Evolutionary conservation across 2,329 filamentous ascomycete species (phyloP).

Genomic region (Fusarium floridanum): DNA sequence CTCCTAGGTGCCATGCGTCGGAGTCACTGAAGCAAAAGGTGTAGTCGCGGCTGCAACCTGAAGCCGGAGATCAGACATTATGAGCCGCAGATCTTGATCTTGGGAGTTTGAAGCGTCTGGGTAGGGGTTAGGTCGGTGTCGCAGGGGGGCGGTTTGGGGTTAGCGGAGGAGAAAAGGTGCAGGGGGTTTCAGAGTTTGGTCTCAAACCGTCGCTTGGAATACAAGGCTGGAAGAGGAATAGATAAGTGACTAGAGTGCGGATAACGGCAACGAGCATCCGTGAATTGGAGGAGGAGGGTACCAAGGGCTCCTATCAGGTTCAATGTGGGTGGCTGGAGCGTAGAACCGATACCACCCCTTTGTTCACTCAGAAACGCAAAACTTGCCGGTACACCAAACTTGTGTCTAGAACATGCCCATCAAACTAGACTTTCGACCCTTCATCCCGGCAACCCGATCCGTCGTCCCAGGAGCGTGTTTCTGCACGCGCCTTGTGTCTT

Average conservation of each 20-base stretch:
- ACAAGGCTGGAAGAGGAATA: background rate
- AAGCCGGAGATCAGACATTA: slow-evolving; percentile 26
- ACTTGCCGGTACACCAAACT: background rate
- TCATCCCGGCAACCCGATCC: background rate
- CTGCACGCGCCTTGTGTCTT: background rate
- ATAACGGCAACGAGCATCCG: background rate
- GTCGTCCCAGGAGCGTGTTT: background rate
- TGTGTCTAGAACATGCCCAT: background rate
- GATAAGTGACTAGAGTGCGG: background rate
- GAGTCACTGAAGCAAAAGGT: background rate
- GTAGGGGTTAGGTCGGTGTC: background rate
- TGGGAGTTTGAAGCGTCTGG: slow-evolving; percentile 13
- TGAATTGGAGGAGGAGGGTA: background rate
- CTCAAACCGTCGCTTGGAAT: background rate
- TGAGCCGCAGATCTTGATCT: slow-evolving; percentile 17
- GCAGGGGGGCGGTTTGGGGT: background rate
- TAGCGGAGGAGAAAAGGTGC: background rate
- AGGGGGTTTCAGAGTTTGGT: background rate
- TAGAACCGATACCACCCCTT: background rate
- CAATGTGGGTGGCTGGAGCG: background rate
- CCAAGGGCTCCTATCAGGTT: background rate
- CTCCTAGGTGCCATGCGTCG: background rate
- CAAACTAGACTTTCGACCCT: background rate
- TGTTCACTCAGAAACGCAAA: background rate
- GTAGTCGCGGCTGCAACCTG: slow-evolving; percentile 1